Conservation (phyloP, 306 rosid genomes). For the Sindora glabra region DNA sequence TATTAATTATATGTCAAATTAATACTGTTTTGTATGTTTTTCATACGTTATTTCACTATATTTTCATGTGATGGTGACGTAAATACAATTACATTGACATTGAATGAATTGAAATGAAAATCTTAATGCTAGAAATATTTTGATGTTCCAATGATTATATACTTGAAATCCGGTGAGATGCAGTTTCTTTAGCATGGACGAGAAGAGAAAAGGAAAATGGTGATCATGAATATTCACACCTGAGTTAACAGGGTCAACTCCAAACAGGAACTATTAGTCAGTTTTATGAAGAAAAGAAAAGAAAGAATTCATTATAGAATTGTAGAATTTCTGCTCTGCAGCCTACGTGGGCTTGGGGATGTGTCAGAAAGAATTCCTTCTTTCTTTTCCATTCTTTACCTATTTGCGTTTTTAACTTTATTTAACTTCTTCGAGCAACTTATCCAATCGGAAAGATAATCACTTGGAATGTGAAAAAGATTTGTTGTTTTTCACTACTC, state of each 20-base stretch:
- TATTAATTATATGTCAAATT: too few species aligned
- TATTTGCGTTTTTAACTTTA: background rate
- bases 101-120: too few species aligned
- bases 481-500: too few species aligned
- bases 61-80: too few species aligned
- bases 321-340: background rate
- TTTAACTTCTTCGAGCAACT: constrained; percentile 12
- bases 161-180: too few species aligned
- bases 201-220: background rate
- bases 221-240: background rate
- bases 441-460: constrained; percentile 12
- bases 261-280: background rate
- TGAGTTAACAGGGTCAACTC: background rate
- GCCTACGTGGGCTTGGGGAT: background rate
- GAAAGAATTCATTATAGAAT: background rate
- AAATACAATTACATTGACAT: too few species aligned
- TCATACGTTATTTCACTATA: too few species aligned
- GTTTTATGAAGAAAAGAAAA: background rate
- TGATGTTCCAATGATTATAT: too few species aligned
- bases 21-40: too few species aligned
- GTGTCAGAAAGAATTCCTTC: background rate
- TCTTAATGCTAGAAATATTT: too few species aligned
- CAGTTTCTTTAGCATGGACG: too few species aligned
- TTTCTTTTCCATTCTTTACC: background rate
- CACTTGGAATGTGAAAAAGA: too few species aligned